phyloP scores from a whole-genome alignment of 352 stramenopile genomes.

The Thalassiosira pacifica region DNA sequence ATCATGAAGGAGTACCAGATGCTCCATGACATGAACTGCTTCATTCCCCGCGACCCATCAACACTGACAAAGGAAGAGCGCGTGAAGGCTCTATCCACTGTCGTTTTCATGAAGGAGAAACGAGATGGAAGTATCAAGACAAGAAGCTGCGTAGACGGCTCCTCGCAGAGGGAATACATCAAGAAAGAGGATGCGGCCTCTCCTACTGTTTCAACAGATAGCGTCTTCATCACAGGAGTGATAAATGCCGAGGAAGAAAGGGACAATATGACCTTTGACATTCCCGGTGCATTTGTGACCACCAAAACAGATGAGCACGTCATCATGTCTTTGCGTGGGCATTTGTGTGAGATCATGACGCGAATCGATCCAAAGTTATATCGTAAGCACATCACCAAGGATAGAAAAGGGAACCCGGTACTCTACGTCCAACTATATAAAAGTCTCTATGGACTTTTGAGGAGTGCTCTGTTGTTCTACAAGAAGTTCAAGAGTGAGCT shows the following conservation, averaged over 20 bases:
- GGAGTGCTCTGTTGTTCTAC: conserved; percentile 41
- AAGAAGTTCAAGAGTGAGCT: conserved; percentile 51
- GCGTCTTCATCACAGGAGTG: conserved; percentile 9
- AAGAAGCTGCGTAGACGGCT: neutral
- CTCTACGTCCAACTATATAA: conserved; percentile 8
- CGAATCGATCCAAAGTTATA: conserved; percentile 45
- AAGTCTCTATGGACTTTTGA: conserved; percentile 25
- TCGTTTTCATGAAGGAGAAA: conserved; percentile 36
- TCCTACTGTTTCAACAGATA: conserved; percentile 4
- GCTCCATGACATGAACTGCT: conserved; percentile 14
- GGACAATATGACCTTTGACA: conserved; percentile 17
- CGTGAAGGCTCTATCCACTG: conserved; percentile 3
- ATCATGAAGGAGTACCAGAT: conserved; percentile 9
- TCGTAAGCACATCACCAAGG: conserved; percentile 11
- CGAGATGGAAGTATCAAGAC: conserved; percentile 17
- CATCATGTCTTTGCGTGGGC: conserved; percentile 10
- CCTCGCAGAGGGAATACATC: neutral
- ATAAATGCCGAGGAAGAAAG: conserved; percentile 31
- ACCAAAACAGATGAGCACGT: conserved; percentile 22
- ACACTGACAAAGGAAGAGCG: neutral
- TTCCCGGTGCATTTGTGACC: conserved; percentile 44
- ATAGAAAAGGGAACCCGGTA: conserved; percentile 14
- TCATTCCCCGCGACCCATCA: neutral
- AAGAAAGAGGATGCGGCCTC: conserved; percentile 28
- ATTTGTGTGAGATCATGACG: conserved; percentile 19